Base-by-base conservation (phyloP, 2,329 filamentous ascomycete species). In the Epichloe gansuensis region DNA sequence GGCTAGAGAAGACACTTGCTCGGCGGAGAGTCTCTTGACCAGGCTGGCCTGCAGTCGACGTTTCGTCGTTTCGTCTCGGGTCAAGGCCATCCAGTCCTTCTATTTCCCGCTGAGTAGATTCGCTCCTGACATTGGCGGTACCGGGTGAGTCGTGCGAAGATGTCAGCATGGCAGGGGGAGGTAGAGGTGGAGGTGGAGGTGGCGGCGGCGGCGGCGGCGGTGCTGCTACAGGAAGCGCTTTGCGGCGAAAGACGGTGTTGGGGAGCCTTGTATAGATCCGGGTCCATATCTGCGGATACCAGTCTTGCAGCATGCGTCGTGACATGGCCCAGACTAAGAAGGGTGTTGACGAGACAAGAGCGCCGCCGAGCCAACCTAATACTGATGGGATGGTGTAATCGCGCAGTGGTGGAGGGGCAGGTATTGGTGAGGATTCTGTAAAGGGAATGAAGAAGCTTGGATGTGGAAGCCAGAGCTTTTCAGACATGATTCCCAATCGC, bases 391-490 rank as follows among this genome's bases (percentile, higher is more conserved):
- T 52, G 9, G 64, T 69, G 17, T 76, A 61, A 3, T 70, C 67
- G 4, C 65, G 56, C 0, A 70, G 69, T 0, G 69, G 63, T 2
- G 73, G 71, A 2, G 76, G 77, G 0, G 73, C 63, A 1, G 67
- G 62, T 31, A 80, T 73, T 0, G 76, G 76, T 0, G 78, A 81
- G 12, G 70, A 64, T 7, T 66, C 59, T 12, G 75, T 74, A 47
- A 80, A 81, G 0, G 79, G 78, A 17, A 82, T 60, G 57, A 81
- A 81, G 61, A 75, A 82, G 5, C 62, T 67, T 39, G 67, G 65
- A 7, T 60, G 63, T 0, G 79, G 78, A 3, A 81, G 62, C 63
- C 63, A 62, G 7, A 64, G 65, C 12, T 58, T 67, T 12, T 65
- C 61, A 0, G 75, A 64, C 44, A 75, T 64, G 13, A 82, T 63